Conservation (phyloP, 352 stramenopile species). For the Peronospora destructor region DNA sequence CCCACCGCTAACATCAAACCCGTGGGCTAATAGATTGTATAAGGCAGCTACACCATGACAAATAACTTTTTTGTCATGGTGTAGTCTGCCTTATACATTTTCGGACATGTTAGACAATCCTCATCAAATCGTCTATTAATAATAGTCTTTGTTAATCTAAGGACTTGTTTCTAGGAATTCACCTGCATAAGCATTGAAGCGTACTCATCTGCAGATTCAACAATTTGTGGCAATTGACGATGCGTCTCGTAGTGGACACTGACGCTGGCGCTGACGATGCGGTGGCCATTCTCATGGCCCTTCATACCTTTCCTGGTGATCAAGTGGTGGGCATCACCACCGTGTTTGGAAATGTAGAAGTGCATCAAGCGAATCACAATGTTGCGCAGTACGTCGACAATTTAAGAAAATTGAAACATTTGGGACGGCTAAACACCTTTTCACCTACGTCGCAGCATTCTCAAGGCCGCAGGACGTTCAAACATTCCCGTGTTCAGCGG, state of each 20-base stretch:
- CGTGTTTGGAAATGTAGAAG: slow-evolving; percentile 77
- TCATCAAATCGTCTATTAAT: slow-evolving; percentile 22
- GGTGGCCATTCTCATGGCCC: slow-evolving; percentile 61
- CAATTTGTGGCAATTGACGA: not conserved
- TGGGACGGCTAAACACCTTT: not conserved
- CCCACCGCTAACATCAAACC: not conserved
- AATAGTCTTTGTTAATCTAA: not conserved
- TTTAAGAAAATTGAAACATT: not conserved
- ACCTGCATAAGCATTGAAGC: not conserved
- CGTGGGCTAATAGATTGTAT: slow-evolving; percentile 15
- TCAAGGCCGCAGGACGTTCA: slow-evolving; percentile 41
- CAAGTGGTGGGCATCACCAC: slow-evolving; percentile 65
- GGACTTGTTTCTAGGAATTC: slow-evolving; percentile 9
- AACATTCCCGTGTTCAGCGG: slow-evolving; percentile 60
- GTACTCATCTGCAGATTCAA: not conserved
- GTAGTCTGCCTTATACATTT: too few species aligned
- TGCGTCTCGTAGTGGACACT: slow-evolving; percentile 69
- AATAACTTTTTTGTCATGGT: too few species aligned
- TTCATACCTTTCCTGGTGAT: slow-evolving; percentile 51
- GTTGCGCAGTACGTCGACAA: slow-evolving; percentile 49
- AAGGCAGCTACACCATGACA: too few species aligned
- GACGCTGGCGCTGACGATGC: slow-evolving; percentile 78
- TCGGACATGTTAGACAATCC: not conserved
- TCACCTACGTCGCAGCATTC: slow-evolving; percentile 34
- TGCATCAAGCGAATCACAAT: slow-evolving; percentile 81